Evolutionary conservation across 345 rosid species (phyloP), one percentile per base, ranked within the genome.

Genomic region (Gossypium australe): DNA sequence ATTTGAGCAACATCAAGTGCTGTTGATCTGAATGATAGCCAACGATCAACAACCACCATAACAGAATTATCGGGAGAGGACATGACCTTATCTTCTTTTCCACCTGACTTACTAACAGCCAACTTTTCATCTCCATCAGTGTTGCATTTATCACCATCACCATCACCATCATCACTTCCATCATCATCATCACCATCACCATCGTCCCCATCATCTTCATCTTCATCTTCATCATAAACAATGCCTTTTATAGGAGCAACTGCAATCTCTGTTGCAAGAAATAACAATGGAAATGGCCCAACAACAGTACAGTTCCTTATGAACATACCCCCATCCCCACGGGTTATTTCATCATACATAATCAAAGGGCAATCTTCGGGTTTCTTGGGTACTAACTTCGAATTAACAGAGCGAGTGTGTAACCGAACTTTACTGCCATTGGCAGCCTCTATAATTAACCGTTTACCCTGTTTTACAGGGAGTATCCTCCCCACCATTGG

Each of bases 1-100:
- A 93, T 88, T 75, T 89, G 97, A 75, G 98, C 98, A 71, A 87
- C 88, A 77, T 95, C 93, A 72, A 95, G 86, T 20, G 98, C 93
- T 24, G 89, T 89, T 63, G 89, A 82, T 77, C 66, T 78, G 76
- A 90, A 89, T 80, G 82, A 85, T 53, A 93, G 93, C 98, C 99
- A 95, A 16, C 90, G 81, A 79, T 93, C 98, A 67, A 89, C 89
- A 38, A 91, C 83, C 45, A 90, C 84, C 20, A 62, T 84, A 48
- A 93, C 92, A 12, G 87, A 77, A 68, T 90, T 89, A 72, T 86
- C 89, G 38, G 99, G 97, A 78, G 89, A 85, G 20, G 97, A 91
- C 94, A 95, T 82, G 63, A 87, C 62, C 77, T 85, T 84, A 63
- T 81, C 78, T 43, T 78, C 86, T 59, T 74, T 76, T 72, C 72